Evolutionary conservation across 768 basidiomycete species (phyloP).

Genomic region (Dictyophora rubrovolvata): DNA sequence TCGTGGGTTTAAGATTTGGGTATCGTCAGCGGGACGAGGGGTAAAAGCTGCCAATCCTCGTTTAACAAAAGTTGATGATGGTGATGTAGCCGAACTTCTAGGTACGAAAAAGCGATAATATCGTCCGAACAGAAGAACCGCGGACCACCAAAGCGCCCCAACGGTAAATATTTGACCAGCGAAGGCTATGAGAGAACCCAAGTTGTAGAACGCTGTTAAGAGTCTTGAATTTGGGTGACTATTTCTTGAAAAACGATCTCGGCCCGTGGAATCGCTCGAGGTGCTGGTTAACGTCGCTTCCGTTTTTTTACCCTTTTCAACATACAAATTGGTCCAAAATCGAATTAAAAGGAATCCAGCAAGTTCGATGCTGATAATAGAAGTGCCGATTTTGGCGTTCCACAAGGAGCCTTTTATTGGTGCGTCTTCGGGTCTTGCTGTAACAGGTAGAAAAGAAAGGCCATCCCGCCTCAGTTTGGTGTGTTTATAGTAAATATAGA

Average conservation of each 20-base stretch:
- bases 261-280: neutral
- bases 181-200: neutral
- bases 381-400: neutral
- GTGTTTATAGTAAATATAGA: neutral
- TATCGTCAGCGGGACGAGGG: neutral
- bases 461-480: neutral
- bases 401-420: neutral
- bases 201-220: neutral
- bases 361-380: neutral
- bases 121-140: neutral
- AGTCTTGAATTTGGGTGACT: neutral
- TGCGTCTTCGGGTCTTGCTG: neutral
- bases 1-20: neutral
- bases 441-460: neutral
- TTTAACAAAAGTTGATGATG: neutral
- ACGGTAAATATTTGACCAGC: slow-evolving; percentile 1
- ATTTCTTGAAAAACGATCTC: neutral
- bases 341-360: neutral
- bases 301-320: neutral
- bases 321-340: neutral
- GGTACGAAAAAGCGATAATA: neutral
- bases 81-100: neutral
- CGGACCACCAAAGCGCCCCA: slow-evolving; percentile 1
- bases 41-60: neutral
- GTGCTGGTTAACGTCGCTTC: neutral